phyloP scores from a whole-genome alignment of 2,329 filamentous ascomycete genomes.

The Hypoxylon sp. region DNA sequence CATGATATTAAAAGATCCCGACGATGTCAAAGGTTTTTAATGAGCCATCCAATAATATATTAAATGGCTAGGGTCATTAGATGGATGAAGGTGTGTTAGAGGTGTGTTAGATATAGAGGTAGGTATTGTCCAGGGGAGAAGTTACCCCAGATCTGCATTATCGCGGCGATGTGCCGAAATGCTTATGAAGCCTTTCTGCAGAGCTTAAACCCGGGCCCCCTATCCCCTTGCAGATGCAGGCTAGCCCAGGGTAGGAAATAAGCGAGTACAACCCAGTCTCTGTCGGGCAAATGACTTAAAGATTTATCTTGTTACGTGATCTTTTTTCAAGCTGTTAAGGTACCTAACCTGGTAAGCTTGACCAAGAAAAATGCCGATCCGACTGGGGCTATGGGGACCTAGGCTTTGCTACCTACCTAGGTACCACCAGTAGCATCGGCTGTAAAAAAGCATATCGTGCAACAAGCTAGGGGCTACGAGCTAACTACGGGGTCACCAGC shows the following conservation, averaged over 20 bases:
- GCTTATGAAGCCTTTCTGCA: conserved; percentile 5
- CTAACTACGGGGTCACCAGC: not conserved
- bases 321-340: conserved; percentile 17
- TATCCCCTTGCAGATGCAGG: conserved; percentile 30
- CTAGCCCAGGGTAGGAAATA: conserved; percentile 8
- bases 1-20: conserved; percentile 13
- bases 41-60: conserved; percentile 10
- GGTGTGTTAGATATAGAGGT: no score
- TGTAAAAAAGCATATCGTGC: conserved; percentile 3
- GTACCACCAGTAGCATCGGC: not conserved
- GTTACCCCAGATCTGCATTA: conserved; percentile 42
- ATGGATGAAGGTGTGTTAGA: conserved; percentile 6
- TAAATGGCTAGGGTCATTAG: conserved; percentile 9
- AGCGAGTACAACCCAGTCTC: conserved; percentile 15
- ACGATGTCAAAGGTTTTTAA: conserved; percentile 14
- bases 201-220: conserved; percentile 19
- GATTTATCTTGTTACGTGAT: conserved; percentile 24
- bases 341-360: no score
- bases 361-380: conserved; percentile 42
- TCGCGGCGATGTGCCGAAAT: conserved; percentile 28
- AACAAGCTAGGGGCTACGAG: conserved; percentile 6
- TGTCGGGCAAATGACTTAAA: conserved; percentile 11
- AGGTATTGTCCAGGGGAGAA: conserved; percentile 14
- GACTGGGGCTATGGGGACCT: conserved; percentile 32
- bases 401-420: conserved; percentile 19